Conservation (phyloP, 176 grass and related monocot species). For the Triticum monococcum region DNA sequence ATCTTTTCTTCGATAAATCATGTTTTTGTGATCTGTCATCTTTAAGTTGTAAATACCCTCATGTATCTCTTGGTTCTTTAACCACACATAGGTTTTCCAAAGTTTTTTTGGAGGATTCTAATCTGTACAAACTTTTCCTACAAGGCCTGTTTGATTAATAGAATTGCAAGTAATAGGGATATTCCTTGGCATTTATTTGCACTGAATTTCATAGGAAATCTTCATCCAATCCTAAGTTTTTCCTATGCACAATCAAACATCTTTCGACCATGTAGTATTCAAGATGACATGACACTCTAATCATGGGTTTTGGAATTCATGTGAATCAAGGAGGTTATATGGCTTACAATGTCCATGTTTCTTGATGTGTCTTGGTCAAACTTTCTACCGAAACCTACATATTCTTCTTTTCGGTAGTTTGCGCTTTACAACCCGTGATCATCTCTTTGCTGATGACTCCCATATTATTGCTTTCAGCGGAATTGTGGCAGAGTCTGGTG, state of each 20-base stretch:
- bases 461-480: constrained; percentile 40
- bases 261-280: neutral
- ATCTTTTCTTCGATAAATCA: neutral
- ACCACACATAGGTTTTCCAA: neutral
- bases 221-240: neutral
- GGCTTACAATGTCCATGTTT: neutral
- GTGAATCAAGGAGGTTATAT: neutral
- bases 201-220: neutral
- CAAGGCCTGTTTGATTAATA: neutral
- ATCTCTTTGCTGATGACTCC: neutral
- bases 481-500: constrained; percentile 60
- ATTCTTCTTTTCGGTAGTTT: neutral
- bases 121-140: neutral
- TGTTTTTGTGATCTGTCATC: neutral
- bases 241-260: neutral
- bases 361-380: neutral
- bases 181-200: neutral
- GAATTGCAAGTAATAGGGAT: neutral
- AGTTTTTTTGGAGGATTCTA: neutral
- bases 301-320: neutral
- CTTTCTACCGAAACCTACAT: neutral
- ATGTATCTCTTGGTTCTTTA: neutral
- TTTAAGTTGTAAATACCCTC: neutral
- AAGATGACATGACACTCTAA: neutral
- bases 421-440: neutral